Percentiles rank a stretch among this genome's conserved stretches.
These are phyloP conservation scores for Fusarium sp. DNA, from an alignment of 2,329 filamentous ascomycete genomes.

Conservation along the genomic window DNA sequence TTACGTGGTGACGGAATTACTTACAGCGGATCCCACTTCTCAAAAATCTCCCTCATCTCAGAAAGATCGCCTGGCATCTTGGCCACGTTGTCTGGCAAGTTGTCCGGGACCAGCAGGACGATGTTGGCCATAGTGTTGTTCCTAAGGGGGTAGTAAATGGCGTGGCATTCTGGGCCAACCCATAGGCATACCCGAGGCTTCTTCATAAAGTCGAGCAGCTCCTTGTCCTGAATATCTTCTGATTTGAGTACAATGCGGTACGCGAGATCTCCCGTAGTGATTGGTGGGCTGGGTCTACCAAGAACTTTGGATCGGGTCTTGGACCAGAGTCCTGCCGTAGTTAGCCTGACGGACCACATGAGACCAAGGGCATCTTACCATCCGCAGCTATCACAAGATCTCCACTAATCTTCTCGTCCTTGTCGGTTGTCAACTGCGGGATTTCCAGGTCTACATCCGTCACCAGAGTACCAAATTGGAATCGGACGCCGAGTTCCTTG, in stretches of 20 bases:
- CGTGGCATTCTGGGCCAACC: constrained; percentile 12
- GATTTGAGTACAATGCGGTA: constrained; percentile 15
- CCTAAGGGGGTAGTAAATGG: constrained; percentile 13
- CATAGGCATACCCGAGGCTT: constrained; percentile 11
- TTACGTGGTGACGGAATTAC: not conserved
- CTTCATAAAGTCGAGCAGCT: constrained; percentile 14
- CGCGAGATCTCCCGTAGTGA: constrained; percentile 13
- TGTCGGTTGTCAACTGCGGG: constrained; percentile 1
- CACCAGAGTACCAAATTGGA: constrained; percentile 6
- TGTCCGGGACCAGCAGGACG: constrained; percentile 14
- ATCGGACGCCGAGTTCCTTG: constrained; percentile 5
- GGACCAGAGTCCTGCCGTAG: constrained; percentile 11
- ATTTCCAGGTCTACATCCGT: constrained; percentile 4
- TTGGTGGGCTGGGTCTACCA: constrained; percentile 1
- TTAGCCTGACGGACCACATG: constrained; percentile 2
- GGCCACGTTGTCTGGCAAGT: constrained; percentile 9
- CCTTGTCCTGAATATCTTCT: constrained; percentile 13
- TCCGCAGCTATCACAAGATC: constrained; percentile 13
- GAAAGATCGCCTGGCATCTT: constrained; percentile 10
- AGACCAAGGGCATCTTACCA: constrained; percentile 1
- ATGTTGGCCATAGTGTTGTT: constrained; percentile 13
- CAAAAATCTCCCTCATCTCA: constrained; percentile 14
- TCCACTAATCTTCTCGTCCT: not conserved
- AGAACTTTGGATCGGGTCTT: constrained; percentile 12
- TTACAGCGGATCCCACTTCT: constrained; percentile 15